phyloP scores from a whole-genome alignment of 108 stramenopile genomes.

The Mediolabrus comicus region DNA sequence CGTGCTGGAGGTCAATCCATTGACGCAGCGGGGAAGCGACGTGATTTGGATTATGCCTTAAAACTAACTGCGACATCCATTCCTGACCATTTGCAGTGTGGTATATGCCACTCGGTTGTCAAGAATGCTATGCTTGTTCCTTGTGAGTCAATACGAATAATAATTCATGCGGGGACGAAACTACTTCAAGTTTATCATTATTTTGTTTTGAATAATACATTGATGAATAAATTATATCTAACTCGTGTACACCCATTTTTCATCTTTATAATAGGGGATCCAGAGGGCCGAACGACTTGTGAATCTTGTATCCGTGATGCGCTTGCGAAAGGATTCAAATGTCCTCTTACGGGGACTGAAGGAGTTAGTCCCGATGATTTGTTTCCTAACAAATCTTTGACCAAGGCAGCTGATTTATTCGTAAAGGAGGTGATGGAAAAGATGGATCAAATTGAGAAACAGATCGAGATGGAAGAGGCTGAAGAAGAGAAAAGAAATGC shows the following conservation, averaged over 20 bases:
- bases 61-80: slow-evolving; percentile 73
- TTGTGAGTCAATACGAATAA: slow-evolving; percentile 53
- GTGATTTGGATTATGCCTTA: slow-evolving; percentile 78
- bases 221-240: neutral
- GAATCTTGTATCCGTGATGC: slow-evolving; percentile 84
- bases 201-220: neutral
- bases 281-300: slow-evolving; percentile 73
- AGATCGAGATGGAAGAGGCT: slow-evolving; percentile 66
- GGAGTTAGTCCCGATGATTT: slow-evolving; percentile 86
- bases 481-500: slow-evolving; percentile 31
- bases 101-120: slow-evolving; percentile 68
- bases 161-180: neutral
- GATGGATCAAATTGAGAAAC: slow-evolving; percentile 75
- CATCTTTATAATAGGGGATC: neutral
- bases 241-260: neutral
- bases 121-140: slow-evolving; percentile 81
- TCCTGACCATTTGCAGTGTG: slow-evolving; percentile 82
- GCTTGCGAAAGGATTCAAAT: slow-evolving; percentile 75
- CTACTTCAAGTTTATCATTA: neutral
- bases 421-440: slow-evolving; percentile 75
- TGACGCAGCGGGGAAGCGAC: slow-evolving; percentile 39
- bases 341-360: slow-evolving; percentile 80
- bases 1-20: slow-evolving; percentile 80
- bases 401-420: slow-evolving; percentile 81
- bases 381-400: slow-evolving; percentile 70